phyloP scores from a whole-genome alignment of 1,139 yeast genomes.

The Candida tetrigidarum region DNA sequence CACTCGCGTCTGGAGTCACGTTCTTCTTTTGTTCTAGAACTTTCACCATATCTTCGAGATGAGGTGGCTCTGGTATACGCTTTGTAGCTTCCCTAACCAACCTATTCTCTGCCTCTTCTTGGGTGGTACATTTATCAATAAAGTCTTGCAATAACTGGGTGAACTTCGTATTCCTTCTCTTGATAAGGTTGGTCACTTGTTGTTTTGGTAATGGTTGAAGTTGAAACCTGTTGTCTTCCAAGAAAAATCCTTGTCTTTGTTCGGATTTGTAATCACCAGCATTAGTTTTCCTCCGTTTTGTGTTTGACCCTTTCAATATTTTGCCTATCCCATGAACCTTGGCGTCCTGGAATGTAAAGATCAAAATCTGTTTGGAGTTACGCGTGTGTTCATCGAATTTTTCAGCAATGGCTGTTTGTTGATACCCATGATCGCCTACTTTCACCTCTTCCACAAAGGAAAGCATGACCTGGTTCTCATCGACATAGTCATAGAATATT shows the following conservation, averaged over 20 bases:
- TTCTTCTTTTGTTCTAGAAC: constrained; percentile 36
- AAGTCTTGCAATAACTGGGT: constrained; percentile 20
- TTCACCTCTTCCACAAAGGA: constrained; percentile 36
- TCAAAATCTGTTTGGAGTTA: constrained; percentile 51
- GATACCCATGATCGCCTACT: constrained; percentile 48
- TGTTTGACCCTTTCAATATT: constrained; percentile 26
- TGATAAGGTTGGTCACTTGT: constrained; percentile 60
- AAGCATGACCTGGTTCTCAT: constrained; percentile 58
- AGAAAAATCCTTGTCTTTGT: constrained; percentile 26
- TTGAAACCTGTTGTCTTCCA: constrained; percentile 27
- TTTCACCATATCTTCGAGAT: constrained; percentile 36
- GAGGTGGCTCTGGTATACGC: constrained; percentile 51
- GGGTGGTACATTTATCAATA: constrained; percentile 8
- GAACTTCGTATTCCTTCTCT: constrained; percentile 61
- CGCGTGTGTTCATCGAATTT: constrained; percentile 33
- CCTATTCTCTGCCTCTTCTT: constrained; percentile 34
- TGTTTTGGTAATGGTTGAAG: constrained; percentile 29
- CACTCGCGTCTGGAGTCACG: constrained; percentile 17
- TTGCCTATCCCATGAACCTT: constrained; percentile 45
- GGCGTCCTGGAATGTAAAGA: constrained; percentile 83
- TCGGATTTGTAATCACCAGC: constrained; percentile 13
- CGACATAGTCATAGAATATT: constrained; percentile 68
- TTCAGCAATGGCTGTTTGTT: constrained; percentile 36
- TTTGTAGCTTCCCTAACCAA: constrained; percentile 35
- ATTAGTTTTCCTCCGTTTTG: constrained; percentile 16